Evolutionary conservation across 140 eudicot species (phyloP), one percentile per base, ranked within the genome.

Genomic region (Stevia rebaudiana): DNA sequence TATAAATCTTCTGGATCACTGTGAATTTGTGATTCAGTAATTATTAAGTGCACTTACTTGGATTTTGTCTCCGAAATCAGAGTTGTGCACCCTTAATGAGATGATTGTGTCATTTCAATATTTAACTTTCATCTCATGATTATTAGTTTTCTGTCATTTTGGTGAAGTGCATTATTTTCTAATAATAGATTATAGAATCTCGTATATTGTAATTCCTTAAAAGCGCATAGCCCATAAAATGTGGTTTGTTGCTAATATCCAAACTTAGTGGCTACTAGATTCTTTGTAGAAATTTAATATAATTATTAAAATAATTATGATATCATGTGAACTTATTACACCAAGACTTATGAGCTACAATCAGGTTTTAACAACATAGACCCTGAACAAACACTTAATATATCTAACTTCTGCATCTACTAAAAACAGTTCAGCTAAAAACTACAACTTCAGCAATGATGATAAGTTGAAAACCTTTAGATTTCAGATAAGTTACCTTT

Each of bases 341-440:
- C 61, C 13, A n/a, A 15, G 8, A 39, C 28, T 13, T 17, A 18
- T 5, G 53, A 10, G 53, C 10, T n/a, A 24, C 13, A 46, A 57
- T 16, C 58, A 28, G 3, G 24, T 43, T 28, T 18, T 15, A 1
- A 37, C 49, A 69, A 55, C 16, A 5, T 25, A 68, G 30, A n/a
- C 31, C 42, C 65, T 40, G 30, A 53, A 15, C 33, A 9, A 43
- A 58, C 59, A 51, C 51, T 19, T 36, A 49, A 6, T 3, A 5
- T n/a, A 56, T 42, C 65, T 12, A 24, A 56, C 46, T 25, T 43
- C 48, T 43, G 40, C 46, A 12, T 23, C 11, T 67, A 67, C 63
- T 37, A 37, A 10, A 36, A 36, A 36, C 9, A 55, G 23, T 11
- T 42, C 11, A 42, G 66, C 49, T 30, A 52, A 57, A 44, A 46